Evolutionary conservation across 2,329 filamentous ascomycete genomes (phyloP).

Genomic region (Fusarium nygamai): DNA sequence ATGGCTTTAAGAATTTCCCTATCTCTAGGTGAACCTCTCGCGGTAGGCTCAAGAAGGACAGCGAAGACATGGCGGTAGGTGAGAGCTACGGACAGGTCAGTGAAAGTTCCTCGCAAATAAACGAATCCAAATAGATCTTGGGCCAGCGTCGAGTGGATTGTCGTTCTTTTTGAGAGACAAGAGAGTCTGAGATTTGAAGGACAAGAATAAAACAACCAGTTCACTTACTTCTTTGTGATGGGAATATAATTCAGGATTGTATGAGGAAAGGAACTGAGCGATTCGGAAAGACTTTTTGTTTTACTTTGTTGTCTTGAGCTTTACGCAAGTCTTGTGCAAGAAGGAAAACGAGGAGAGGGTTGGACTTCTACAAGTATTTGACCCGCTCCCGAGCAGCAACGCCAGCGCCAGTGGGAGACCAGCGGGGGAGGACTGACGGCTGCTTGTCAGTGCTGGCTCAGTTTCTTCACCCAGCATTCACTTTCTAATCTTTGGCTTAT

Average conservation of each 20-base stretch:
- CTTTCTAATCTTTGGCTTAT: rapidly evolving
- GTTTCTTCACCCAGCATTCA: rapidly evolving
- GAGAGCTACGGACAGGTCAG: not conserved
- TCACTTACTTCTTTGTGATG: not conserved
- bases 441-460: not conserved
- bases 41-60: not conserved
- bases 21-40: not conserved
- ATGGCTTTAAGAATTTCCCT: not conserved
- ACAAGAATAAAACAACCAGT: not conserved
- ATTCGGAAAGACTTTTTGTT: too few relatives aligned
- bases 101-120: not conserved
- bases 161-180: not conserved
- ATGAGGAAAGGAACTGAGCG: too few relatives aligned
- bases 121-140: not conserved
- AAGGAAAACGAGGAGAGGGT: not conserved
- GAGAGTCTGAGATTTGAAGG: too few relatives aligned
- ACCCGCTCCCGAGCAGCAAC: not conserved
- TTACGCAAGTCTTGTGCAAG: not conserved
- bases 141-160: too few relatives aligned
- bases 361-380: too few relatives aligned
- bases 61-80: rapidly evolving
- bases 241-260: too few relatives aligned
- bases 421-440: too few relatives aligned
- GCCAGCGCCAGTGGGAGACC: not conserved
- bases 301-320: too few relatives aligned